Base-by-base conservation (phyloP, 805 yeast species). In the Candida parachauliodes region DNA sequence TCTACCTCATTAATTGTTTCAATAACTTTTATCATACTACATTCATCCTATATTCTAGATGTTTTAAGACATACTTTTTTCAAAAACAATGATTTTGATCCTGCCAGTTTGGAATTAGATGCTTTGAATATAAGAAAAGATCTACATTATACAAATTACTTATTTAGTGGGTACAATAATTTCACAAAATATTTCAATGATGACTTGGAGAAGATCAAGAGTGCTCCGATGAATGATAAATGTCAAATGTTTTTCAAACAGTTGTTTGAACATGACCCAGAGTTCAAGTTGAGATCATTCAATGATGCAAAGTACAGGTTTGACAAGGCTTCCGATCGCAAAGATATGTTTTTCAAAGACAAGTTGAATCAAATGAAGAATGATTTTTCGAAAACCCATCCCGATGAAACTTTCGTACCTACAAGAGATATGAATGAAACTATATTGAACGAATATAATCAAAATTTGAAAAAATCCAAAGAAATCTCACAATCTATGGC, bases 91-190 rank as follows among this genome's bases (percentile, higher is more conserved):
- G 29, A 31, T 17, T 50, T 44, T 24, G 45, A 39, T 23, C 23
- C 26, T 2, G 42, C 29, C 12, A 39, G 31, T n/a, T 48, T 46
- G 36, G 18, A 21, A 8, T 16, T 11, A 14, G 38, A 49, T 17
- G 55, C 54, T 34, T n/a, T 23, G 7, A 12, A 28, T 8, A 32
- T 52, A 7, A 40, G 53, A 23, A 25, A 40, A 3, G 23, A 35
- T 7, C 33, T 60, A 20, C 62, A 59, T 39, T 56, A 50, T 40
- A 31, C 55, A 22, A 56, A 56, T 8, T 59, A 57, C 38, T 37
- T 47, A 30, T 57, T 36, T 37, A 26, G 47, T 3, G 48, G 48
- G 4, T 53, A 48, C 36, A 46, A 52, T 3, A 42, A 48, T 4
- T 55, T 56, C 44, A 23, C 45, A 5, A 15, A 29, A 14, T 25